A percentile compares a stretch with the other conserved stretches of the same genome.
Conservation (phyloP, 2,329 filamentous ascomycete species). For the Phymatotrichopsis omnivora region DNA sequence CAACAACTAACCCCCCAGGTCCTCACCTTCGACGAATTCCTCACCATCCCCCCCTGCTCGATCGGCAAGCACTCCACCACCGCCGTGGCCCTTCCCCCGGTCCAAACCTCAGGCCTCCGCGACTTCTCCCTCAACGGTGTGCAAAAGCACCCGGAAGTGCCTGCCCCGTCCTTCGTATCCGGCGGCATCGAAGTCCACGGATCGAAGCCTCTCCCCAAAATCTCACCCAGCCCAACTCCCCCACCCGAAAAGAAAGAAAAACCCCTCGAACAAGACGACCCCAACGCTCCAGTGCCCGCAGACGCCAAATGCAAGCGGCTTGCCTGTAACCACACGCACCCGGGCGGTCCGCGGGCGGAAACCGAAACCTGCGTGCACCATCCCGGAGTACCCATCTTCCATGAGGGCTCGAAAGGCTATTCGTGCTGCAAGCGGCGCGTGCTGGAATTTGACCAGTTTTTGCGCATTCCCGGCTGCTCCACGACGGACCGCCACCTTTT, state of each 20-base stretch:
- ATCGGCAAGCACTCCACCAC: slow-evolving; percentile 85
- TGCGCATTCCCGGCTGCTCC: slow-evolving; percentile 87
- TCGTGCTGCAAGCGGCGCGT: slow-evolving; percentile 93
- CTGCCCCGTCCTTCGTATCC: slow-evolving; percentile 36
- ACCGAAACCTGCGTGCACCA: slow-evolving; percentile 71
- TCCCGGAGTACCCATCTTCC: slow-evolving; percentile 84
- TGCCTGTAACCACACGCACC: slow-evolving; percentile 60
- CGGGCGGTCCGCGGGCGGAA: slow-evolving; percentile 45
- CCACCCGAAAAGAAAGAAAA: slow-evolving; percentile 56
- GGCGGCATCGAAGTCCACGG: slow-evolving; percentile 42
- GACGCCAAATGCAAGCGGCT: slow-evolving; percentile 68
- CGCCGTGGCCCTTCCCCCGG: slow-evolving; percentile 42
- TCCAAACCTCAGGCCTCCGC: slow-evolving; percentile 34
- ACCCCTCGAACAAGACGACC: slow-evolving; percentile 72
- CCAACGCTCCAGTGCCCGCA: slow-evolving; percentile 58
- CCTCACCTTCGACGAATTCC: slow-evolving; percentile 96
- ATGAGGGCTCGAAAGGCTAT: slow-evolving; percentile 93
- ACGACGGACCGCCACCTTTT: slow-evolving; percentile 77
- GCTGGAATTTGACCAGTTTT: slow-evolving; percentile 93
- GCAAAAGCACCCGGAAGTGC: slow-evolving; percentile 29
- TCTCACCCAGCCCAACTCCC: slow-evolving; percentile 34
- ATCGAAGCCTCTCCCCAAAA: slow-evolving; percentile 28
- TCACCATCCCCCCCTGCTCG: slow-evolving; percentile 83
- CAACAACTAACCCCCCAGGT: slow-evolving; percentile 47
- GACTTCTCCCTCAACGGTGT: slow-evolving; percentile 12